Conservation (phyloP, 495 filamentous ascomycete species). For the Copromyces sp. region DNA sequence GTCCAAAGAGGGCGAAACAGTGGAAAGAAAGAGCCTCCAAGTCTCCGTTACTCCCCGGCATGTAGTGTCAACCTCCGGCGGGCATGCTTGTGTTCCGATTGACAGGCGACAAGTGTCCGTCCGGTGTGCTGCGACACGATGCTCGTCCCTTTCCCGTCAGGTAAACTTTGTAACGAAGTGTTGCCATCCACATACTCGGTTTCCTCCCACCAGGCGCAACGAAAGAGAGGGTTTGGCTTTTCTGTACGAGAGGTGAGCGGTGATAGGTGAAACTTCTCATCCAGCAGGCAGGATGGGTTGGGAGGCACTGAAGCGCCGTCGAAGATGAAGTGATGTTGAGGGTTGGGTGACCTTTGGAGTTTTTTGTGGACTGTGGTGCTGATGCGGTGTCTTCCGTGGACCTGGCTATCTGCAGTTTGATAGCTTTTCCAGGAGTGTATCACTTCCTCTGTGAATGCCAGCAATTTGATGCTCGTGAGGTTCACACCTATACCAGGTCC, state of each 20-base stretch:
- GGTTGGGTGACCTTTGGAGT: neutral
- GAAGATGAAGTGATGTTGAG: neutral
- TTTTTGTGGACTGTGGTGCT: too few species aligned
- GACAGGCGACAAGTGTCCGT: neutral
- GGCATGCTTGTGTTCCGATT: neutral
- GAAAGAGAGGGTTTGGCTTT: too few species aligned
- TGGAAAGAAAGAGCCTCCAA: too few species aligned
- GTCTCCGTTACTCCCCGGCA: too few species aligned
- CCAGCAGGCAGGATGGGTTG: neutral
- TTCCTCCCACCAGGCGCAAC: neutral
- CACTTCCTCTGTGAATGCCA: neutral
- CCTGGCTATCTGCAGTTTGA: too few species aligned
- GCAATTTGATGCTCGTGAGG: too few species aligned
- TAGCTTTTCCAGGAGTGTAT: neutral
- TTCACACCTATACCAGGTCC: neutral
- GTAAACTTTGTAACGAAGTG: neutral
- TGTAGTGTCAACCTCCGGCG: too few species aligned
- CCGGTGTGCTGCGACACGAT: neutral
- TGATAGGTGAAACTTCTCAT: neutral
- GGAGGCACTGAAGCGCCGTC: neutral
- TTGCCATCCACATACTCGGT: neutral
- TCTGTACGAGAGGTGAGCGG: neutral
- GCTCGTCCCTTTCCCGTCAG: neutral
- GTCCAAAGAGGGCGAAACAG: too few species aligned
- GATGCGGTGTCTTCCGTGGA: neutral